Base-by-base conservation (phyloP, 2,329 filamentous ascomycete genomes). In the Massarina eburnea region DNA sequence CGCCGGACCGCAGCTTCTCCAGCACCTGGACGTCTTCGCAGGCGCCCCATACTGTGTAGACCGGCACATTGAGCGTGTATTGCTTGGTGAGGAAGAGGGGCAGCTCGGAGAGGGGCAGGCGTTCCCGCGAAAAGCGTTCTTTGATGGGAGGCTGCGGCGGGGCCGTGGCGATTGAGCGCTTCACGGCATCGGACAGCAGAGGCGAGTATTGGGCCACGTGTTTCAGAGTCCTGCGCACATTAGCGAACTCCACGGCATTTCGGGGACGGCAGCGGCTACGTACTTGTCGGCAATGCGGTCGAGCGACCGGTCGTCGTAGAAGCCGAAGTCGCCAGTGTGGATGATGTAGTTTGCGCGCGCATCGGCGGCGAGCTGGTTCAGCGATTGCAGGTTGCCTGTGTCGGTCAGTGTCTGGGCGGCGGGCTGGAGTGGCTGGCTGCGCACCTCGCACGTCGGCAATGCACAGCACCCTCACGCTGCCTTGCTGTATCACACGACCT, bases 201-300 rank as follows among this genome's bases (percentile, higher is more conserved):
- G 94, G 94, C 41, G 94, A 99, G 73, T 99, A 99, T 75, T 99
- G 94, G 44, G 92, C 92, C 58, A 99, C 94, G 75, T 99, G 94
- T 76, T 96, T 96, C 41, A 99, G 80, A 18, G 94, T 99, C 78
- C 90, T 95, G 67, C 52, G 40, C 30, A 40, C 10, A 49, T 58
- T 48, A 62, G 54, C 44, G 46, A 47, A 18, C 39, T 46, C 39
- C 27, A 17, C 32, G n/a, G 7, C 18, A n/a, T 21, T 14, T n/a
- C n/a, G n/a, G n/a, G n/a, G n/a, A 19, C 34, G 29, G 22, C 33
- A 30, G 17, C 24, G 22, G 30, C 37, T 29, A 76, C 85, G 77
- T 76, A 95, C 90, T 99, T 99, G 73, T 99, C 94, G 32, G 94
- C 94, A 76, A 99, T 97, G 66, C 94, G 87, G 66, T 97, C 92